Evolutionary conservation across 2,329 filamentous ascomycete species (phyloP).

Genomic region (Ophiostoma sp.): DNA sequence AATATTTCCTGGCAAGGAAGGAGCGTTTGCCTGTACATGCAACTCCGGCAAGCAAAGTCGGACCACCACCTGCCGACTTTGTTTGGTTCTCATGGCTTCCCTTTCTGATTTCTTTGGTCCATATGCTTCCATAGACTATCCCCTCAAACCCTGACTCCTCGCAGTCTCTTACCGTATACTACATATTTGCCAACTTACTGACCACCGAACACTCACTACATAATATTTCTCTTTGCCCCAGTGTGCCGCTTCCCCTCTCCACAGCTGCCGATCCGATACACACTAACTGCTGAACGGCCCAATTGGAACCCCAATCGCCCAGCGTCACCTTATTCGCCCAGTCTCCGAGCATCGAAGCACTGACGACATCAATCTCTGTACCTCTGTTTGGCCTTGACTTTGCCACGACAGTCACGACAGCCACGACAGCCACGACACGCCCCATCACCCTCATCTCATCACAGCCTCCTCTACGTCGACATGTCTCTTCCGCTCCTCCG

Average conservation of each 20-base stretch:
- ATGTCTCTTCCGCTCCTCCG: constrained; percentile 48
- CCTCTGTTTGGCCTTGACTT: neutral
- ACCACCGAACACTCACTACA: neutral
- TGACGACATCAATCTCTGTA: neutral
- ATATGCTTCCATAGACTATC: neutral
- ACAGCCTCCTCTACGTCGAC: constrained; percentile 22
- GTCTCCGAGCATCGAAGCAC: neutral
- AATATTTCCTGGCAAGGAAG: constrained; percentile 3
- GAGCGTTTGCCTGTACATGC: neutral
- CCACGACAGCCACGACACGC: neutral
- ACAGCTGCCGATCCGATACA: constrained; percentile 9
- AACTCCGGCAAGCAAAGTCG: constrained; percentile 1
- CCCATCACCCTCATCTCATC: neutral
- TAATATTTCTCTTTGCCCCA: neutral
- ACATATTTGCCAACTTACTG: neutral
- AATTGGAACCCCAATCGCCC: constrained; percentile 4
- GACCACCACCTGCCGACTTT: neutral
- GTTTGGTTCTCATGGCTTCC: neutral
- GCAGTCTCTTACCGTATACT: neutral
- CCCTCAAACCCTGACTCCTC: neutral
- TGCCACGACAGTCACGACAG: neutral
- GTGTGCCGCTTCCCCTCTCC: constrained; percentile 7
- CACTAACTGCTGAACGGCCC: neutral
- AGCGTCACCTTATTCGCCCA: constrained; percentile 4
- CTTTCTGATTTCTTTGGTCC: neutral